Evolutionary conservation across 1,284 basidiomycete genomes (phyloP).

Genomic region (Trichosporon ovoides): DNA sequence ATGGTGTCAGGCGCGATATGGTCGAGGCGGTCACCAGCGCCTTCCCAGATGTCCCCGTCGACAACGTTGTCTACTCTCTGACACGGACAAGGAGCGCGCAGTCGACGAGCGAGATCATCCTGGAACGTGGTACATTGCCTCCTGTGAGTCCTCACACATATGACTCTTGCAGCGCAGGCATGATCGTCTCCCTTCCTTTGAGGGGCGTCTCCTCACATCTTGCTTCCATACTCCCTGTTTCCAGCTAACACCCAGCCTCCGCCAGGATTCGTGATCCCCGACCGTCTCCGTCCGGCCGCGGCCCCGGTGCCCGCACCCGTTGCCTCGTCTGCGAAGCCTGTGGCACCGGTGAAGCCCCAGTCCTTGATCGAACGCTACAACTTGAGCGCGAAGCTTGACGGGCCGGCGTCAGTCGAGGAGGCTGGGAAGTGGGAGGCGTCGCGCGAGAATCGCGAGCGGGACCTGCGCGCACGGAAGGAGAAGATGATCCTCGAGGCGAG

Average conservation of each 20-base stretch:
- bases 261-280: constrained; percentile 15
- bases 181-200: background rate
- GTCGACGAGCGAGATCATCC: constrained; percentile 45
- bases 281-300: constrained; percentile 13
- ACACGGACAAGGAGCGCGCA: constrained; percentile 45
- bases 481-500: constrained; percentile 45
- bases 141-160: constrained; percentile 27
- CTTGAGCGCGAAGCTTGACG: constrained; percentile 26
- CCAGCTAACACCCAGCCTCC: constrained; percentile 13
- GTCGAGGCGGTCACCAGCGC: constrained; percentile 46
- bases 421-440: constrained; percentile 40
- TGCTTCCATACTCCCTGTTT: background rate
- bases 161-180: background rate
- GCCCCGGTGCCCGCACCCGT: background rate
- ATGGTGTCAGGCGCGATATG: constrained; percentile 39
- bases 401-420: constrained; percentile 5
- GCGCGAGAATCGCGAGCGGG: constrained; percentile 39
- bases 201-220: background rate
- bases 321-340: constrained; percentile 11
- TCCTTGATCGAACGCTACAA: constrained; percentile 41
- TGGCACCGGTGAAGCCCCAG: constrained; percentile 12
- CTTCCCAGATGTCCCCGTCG: constrained; percentile 45
- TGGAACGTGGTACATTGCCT: constrained; percentile 42
- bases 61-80: constrained; percentile 45
- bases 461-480: constrained; percentile 43